Evolutionary conservation across 78 protist genomes (phyloP).

Genomic region (Chrysochromulina tobinii): DNA sequence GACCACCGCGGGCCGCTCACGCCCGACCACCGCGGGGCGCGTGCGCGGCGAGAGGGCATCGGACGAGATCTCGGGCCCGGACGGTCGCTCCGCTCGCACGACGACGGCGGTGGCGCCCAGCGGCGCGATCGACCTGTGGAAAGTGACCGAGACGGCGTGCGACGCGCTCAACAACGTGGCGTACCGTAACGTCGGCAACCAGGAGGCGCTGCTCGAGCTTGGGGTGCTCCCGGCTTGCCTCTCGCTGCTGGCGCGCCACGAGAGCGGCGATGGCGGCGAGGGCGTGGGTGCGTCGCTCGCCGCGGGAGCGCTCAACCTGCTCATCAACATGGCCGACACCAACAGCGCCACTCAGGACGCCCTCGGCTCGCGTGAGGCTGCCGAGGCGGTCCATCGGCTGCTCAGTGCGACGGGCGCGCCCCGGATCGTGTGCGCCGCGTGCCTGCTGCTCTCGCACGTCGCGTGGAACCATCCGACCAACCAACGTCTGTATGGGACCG

Average conservation of each 20-base stretch:
- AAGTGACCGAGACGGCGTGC: background rate
- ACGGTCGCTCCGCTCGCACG: no score
- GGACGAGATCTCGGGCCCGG: no score
- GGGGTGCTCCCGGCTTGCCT: background rate
- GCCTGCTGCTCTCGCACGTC: constrained; percentile 11
- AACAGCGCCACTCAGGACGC: background rate
- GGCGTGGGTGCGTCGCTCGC: background rate
- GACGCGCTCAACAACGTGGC: background rate
- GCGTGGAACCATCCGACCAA: background rate
- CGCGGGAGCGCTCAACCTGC: background rate
- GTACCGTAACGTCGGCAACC: background rate
- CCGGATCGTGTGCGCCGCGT: background rate
- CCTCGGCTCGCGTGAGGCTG: background rate
- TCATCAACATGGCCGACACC: background rate
- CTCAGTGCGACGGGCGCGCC: background rate
- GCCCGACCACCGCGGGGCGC: no score
- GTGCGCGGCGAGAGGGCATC: no score
- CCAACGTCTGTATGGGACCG: background rate
- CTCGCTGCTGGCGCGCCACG: background rate
- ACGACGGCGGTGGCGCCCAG: no score
- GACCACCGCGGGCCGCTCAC: no score
- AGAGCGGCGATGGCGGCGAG: no score
- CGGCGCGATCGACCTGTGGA: background rate
- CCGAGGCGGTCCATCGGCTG: background rate
- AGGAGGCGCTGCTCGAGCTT: background rate